Evolutionary conservation across 345 rosid genomes (phyloP).

Genomic region (Salix suchowensis): DNA sequence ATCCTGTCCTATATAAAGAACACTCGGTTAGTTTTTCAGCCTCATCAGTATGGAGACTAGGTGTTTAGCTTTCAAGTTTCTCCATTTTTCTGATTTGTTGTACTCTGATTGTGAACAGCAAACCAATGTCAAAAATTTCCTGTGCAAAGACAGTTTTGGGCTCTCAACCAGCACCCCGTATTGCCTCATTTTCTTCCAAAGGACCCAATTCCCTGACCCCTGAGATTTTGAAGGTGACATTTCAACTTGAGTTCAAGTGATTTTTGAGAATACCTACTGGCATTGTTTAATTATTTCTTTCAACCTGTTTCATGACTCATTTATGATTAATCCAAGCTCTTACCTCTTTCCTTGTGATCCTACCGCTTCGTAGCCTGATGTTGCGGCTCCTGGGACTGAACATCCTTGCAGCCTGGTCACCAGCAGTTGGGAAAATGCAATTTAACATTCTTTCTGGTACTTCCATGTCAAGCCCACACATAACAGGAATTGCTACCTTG

Average conservation of each 20-base stretch:
- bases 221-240: conserved; percentile 46
- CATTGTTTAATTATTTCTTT: not conserved
- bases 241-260: not conserved
- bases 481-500: conserved; percentile 60
- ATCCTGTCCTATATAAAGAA: conserved; percentile 38
- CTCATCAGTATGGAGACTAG: conserved; percentile 2
- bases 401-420: conserved; percentile 62
- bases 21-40: conserved; percentile 33
- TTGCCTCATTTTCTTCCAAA: conserved; percentile 48
- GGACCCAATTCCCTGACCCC: conserved; percentile 56
- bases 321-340: not conserved
- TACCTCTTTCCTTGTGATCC: not conserved
- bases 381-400: conserved; percentile 57
- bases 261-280: not conserved
- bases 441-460: conserved; percentile 60
- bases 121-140: conserved; percentile 36
- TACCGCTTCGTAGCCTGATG: conserved; percentile 44
- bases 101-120: conserved; percentile 24
- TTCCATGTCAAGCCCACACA: conserved; percentile 71
- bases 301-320: not conserved
- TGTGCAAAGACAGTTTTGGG: conserved; percentile 46
- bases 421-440: conserved; percentile 37
- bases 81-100: conserved; percentile 16
- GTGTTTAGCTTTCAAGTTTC: not conserved
- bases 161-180: conserved; percentile 41